Base-by-base conservation (phyloP, 1,139 yeast genomes). In the Tardiomyces digboiensis region DNA sequence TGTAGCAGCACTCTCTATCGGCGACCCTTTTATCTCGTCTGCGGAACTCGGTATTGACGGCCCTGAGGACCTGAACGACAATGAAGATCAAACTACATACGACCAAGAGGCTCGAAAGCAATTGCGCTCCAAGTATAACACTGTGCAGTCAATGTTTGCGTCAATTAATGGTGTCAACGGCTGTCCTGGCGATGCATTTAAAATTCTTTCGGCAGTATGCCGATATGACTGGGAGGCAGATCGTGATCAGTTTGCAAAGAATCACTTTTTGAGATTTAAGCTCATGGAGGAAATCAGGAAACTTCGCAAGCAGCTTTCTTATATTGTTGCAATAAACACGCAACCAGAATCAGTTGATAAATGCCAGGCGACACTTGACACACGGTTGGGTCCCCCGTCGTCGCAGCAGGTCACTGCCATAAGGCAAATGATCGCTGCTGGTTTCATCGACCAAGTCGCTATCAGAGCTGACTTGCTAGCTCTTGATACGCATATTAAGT, bases 1-100 rank as follows among this genome's bases (percentile, higher is more conserved):
- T 46, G 97, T 93, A 1, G 84, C 97, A 18, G 95, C 91, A 0
- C 66, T 93, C 38, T 82, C 97, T 0, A 97, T 91, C 39, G 97
- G 97, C 3, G 95, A 89, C 56, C 96, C 96, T 6, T 86, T 88
- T 56, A 65, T 87, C 36, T 72, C 73, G 21, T 93, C 83, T 56
- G 76, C 74, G 52, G 96, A 86, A 57, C 58, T 84, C 16, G 88
- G 88, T 0, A 67, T 80, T 23, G 55, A 52, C 14, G 53, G 53
- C 2, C 54, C 50, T 7, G 58, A 49, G 7, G 59, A 57, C 7
- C 56, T 52, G 12, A 59, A 54, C 3, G 60, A 53, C 7, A 54
- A 54, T 1, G 59, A 52, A 4, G 56, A 57, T 36, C 63, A 61
- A 39, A 59, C 60, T 43, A 29, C 62, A 44, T 48, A 54, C 13